phyloP scores from a whole-genome alignment of 2,329 filamentous ascomycete species.

The Exutisphaerella laricina region DNA sequence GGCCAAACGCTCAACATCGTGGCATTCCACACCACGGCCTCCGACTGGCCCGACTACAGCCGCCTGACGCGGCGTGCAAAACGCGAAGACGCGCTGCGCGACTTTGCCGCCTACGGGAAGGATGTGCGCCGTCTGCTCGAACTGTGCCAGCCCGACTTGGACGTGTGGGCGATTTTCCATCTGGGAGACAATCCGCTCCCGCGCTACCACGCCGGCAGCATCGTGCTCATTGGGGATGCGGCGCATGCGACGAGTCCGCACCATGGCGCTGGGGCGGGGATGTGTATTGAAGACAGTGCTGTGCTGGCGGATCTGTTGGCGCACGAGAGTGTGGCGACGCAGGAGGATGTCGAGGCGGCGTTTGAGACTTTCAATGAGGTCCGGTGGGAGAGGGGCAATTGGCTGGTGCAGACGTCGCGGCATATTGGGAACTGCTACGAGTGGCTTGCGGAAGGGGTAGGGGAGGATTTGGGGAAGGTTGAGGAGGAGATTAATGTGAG shows the following conservation, averaged over 20 bases:
- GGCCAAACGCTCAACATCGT: slow-evolving; percentile 27
- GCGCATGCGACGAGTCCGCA: slow-evolving; percentile 41
- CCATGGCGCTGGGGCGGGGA: slow-evolving; percentile 34
- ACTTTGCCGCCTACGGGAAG: slow-evolving; percentile 24
- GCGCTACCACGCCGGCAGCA: slow-evolving; percentile 32
- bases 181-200: slow-evolving; percentile 34
- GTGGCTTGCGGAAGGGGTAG: slow-evolving; percentile 25
- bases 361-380: slow-evolving; percentile 37
- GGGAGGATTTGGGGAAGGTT: slow-evolving; percentile 19
- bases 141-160: slow-evolving; percentile 23
- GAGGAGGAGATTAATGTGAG: slow-evolving; percentile 22
- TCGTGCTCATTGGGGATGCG: slow-evolving; percentile 38
- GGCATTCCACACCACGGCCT: slow-evolving; percentile 22
- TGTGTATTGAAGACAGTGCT: slow-evolving; percentile 30
- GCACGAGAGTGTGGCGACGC: slow-evolving; percentile 15
- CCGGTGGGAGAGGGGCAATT: slow-evolving; percentile 41
- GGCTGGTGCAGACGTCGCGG: slow-evolving; percentile 40
- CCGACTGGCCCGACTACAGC: slow-evolving; percentile 23
- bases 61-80: slow-evolving; percentile 21
- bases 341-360: slow-evolving; percentile 30
- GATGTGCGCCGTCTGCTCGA: slow-evolving; percentile 24
- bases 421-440: slow-evolving; percentile 39
- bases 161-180: slow-evolving; percentile 40
- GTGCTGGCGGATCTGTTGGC: slow-evolving; percentile 27
- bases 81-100: slow-evolving; percentile 21